These are phyloP conservation scores for Zelopaecilomyces penicillatus DNA, from an alignment of 2,329 filamentous ascomycete species.

Conservation along the genomic window DNA sequence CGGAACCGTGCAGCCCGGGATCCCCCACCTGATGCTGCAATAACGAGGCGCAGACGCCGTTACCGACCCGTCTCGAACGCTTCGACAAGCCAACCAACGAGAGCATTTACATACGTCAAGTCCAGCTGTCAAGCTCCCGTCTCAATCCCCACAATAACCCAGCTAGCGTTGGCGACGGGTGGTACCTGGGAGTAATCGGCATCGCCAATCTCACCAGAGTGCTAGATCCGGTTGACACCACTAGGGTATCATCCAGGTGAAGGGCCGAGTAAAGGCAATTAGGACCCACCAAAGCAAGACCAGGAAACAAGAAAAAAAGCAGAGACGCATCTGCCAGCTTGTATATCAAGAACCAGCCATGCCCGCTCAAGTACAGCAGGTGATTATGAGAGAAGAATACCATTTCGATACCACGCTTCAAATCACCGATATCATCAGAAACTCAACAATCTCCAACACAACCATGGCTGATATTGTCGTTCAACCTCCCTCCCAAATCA, in stretches of 20 bases:
- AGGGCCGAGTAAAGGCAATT: background rate
- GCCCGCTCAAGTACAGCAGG: constrained; percentile 1
- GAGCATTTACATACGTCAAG: too few relatives aligned
- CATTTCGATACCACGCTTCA: background rate
- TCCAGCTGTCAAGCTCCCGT: too few relatives aligned
- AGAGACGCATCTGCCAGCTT: background rate
- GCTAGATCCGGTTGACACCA: background rate
- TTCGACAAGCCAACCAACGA: too few relatives aligned
- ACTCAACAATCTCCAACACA: constrained; percentile 8
- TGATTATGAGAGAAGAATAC: background rate
- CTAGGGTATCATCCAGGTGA: background rate
- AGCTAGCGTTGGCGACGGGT: background rate
- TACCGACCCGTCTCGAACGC: too few relatives aligned
- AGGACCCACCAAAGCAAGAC: background rate
- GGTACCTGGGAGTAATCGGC: background rate
- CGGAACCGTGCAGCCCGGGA: too few relatives aligned
- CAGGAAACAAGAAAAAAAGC: background rate
- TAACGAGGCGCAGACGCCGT: too few relatives aligned
- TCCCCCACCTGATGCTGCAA: too few relatives aligned
- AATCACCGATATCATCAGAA: background rate
- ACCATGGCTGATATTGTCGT: constrained; percentile 11
- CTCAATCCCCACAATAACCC: too few relatives aligned
- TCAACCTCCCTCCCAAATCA: constrained; percentile 16
- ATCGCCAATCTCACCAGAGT: background rate
- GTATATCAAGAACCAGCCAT: constrained; percentile 4